Evolutionary conservation across 306 rosid species (phyloP), one percentile per base, ranked within the genome.

Genomic region (Prunus padus): DNA sequence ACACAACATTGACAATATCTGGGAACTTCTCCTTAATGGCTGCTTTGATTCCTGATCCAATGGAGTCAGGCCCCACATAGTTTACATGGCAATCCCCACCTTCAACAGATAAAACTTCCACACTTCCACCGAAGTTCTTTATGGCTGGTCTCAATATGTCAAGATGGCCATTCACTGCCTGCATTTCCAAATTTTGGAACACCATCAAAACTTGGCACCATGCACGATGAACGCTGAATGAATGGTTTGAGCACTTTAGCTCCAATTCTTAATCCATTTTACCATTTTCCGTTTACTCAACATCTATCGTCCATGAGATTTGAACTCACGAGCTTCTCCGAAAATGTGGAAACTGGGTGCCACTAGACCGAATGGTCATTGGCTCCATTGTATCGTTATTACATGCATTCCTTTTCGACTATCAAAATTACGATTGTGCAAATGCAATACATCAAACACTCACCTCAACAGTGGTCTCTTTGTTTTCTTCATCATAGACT

Each of bases 11-110:
- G 77, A 83, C 83, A 49, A 92, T 83, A 63, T 96, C 97, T 5
- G 98, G 91, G 78, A 92, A 92, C 85, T 79, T 92, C 87, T 95
- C 99, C 68, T 92, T 92, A 73, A 92, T 92, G 0, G 99, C 96
- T 18, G 99, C 99, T 87, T 84, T 90, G 75, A 92, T 79, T 69
- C 99, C 97, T 28, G 98, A 84, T 52, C 96, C 99, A 72, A 92
- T 95, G 22, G 99, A 92, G 18, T 89, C 92, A 14, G 97, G 97
- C 12, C 98, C 99, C 71, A 80, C 79, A 62, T 95, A 92, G 46
- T 85, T 85, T 9, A 92, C 96, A 4, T 51, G 77, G 78, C 97
- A 95, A 20, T 89, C 88, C 13, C 79, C 91, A 0, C 87, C 91
- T 79, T 84, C 89, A 54, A 92, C 84, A 1, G 97, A 83, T 50